Evolutionary conservation across 768 basidiomycete genomes (phyloP).

Genomic region (Hortiboletus campestris): DNA sequence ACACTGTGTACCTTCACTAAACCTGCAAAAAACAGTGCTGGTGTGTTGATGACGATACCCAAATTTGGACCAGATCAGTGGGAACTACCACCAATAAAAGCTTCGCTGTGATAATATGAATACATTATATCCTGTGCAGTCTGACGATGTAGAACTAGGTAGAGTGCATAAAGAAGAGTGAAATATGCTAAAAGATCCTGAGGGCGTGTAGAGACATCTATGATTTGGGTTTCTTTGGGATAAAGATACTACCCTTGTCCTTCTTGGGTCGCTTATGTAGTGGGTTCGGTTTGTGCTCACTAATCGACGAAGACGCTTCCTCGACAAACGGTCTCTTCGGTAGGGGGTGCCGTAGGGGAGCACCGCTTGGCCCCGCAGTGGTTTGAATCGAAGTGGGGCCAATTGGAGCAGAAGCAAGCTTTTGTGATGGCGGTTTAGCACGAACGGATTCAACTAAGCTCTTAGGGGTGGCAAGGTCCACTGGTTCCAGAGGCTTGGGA

Average conservation of each 20-base stretch:
- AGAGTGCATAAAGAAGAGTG: background rate
- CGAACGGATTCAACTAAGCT: slow-evolving; percentile 32
- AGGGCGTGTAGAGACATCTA: slow-evolving; percentile 12
- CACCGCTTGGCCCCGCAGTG: slow-evolving; percentile 4
- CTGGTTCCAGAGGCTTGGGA: slow-evolving; percentile 24
- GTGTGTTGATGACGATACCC: slow-evolving; percentile 73
- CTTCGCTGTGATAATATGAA: slow-evolving; percentile 19
- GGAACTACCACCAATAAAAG: slow-evolving; percentile 70
- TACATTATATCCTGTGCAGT: slow-evolving; percentile 13
- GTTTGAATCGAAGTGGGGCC: background rate
- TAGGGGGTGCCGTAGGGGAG: slow-evolving; percentile 3
- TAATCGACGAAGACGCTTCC: slow-evolving; percentile 14
- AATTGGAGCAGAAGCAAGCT: background rate
- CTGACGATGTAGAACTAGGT: slow-evolving; percentile 10
- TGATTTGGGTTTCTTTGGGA: slow-evolving; percentile 53
- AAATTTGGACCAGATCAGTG: slow-evolving; percentile 83
- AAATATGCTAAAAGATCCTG: background rate
- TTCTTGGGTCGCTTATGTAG: slow-evolving; percentile 33
- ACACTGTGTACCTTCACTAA: slow-evolving; percentile 88
- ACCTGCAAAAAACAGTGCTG: slow-evolving; percentile 66
- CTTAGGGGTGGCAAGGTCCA: slow-evolving; percentile 40
- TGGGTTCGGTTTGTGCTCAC: slow-evolving; percentile 26
- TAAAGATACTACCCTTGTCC: slow-evolving; percentile 49
- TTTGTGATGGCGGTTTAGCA: slow-evolving; percentile 22
- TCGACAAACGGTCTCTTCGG: slow-evolving; percentile 24